These are phyloP conservation scores for Monosporozyma unispora DNA, from an alignment of 805 yeast species.

Conservation along the genomic window DNA sequence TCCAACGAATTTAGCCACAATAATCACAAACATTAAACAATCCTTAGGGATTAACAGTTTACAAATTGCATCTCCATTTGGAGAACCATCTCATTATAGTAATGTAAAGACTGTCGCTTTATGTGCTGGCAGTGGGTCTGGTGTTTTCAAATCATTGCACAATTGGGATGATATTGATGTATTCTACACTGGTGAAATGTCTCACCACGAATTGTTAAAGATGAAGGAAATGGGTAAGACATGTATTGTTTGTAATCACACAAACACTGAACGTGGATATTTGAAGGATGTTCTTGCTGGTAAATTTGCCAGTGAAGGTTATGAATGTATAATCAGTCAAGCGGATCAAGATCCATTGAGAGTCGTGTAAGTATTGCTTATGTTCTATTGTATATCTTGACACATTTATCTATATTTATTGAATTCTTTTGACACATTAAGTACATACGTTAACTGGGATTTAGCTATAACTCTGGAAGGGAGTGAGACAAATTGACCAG, in stretches of 20 bases:
- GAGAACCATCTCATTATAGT: slow-evolving; percentile 16
- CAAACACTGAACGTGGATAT: slow-evolving; percentile 89
- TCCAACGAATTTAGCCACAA: slow-evolving; percentile 35
- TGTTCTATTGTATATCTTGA: not conserved
- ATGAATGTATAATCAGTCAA: slow-evolving; percentile 42
- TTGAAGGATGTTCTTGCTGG: slow-evolving; percentile 39
- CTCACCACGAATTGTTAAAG: slow-evolving; percentile 83
- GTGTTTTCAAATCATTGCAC: slow-evolving; percentile 44
- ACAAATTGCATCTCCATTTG: slow-evolving; percentile 46
- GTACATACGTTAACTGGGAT: too few species aligned
- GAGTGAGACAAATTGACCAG: too few species aligned
- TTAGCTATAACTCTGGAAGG: too few species aligned
- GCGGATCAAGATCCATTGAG: slow-evolving; percentile 57
- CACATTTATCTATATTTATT: not conserved
- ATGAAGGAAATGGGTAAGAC: slow-evolving; percentile 62
- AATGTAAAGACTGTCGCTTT: slow-evolving; percentile 56
- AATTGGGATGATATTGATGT: slow-evolving; percentile 44
- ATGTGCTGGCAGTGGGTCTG: slow-evolving; percentile 93
- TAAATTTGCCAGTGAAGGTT: slow-evolving; percentile 35
- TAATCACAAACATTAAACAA: slow-evolving; percentile 46
- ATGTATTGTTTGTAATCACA: slow-evolving; percentile 76
- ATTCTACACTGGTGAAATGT: slow-evolving; percentile 82
- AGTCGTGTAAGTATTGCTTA: not conserved
- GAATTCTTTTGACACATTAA: too few species aligned
- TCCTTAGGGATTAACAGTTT: slow-evolving; percentile 45